Evolutionary conservation across 768 basidiomycete genomes (phyloP), one percentile per base, ranked within the genome.

Genomic region (Calocybe cyanea): DNA sequence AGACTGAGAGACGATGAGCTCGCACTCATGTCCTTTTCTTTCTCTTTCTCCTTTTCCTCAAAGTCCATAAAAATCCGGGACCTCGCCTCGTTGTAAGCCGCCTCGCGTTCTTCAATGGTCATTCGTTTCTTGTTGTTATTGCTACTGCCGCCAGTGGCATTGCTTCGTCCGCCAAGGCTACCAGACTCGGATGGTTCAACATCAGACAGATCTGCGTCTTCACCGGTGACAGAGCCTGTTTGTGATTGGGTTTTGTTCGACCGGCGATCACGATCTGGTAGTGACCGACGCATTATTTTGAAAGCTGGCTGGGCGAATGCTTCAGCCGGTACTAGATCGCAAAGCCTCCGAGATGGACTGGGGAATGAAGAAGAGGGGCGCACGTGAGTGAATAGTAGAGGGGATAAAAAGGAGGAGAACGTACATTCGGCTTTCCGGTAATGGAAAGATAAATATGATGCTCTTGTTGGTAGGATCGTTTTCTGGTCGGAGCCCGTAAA

Each of bases 51-150:
- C 59, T 81, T 83, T 56, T 87, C 85, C 60, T 87, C 76, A 53
- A 90, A 88, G 52, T 68, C 83, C 79, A 87, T 85, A 67, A 92
- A 92, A 53, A 92, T 92, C 45, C 90, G 78, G 30, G 81, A 84
- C 37, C 91, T 80, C 21, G 90, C 90, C 63, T 88, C 83, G 43
- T 87, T 86, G 55, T 92, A 92, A n/a, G 88, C 91, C 0, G 87
- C 91, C 58, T 87, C 88, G 24, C 90, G 84, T 62, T 92, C 83
- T 57, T 87, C 85, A 18, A 92, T 82, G 2, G 91, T 91, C 70
- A 81, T 79, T 23, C 76, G 75, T 58, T 85, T 82, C 69, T 84
- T 88, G 56, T 65, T 75, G 25, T n/a, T n/a, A n/a, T n/a, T n/a
- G 31, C 31, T 32, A 50, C 76, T 77, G 41, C 77, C 70, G 38